These are phyloP conservation scores for Pueraria montana DNA, from an alignment of 306 rosid genomes.

Conservation along the genomic window DNA sequence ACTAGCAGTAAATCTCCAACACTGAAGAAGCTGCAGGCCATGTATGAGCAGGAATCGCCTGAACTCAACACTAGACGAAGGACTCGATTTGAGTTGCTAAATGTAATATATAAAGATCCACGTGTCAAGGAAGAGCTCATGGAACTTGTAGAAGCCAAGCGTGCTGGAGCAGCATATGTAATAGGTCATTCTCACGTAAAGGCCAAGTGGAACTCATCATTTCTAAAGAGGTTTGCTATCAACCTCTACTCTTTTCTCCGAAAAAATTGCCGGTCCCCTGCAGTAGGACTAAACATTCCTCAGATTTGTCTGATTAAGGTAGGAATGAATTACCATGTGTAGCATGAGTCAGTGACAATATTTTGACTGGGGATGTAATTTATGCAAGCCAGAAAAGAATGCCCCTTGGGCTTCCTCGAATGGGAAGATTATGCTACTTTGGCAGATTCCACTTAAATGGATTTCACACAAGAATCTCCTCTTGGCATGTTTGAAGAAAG, in stretches of 20 bases:
- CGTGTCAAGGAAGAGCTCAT: slow-evolving; percentile 80
- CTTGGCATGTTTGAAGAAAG: slow-evolving; percentile 40
- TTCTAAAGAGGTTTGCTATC: slow-evolving; percentile 70
- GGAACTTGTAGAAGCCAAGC: slow-evolving; percentile 87
- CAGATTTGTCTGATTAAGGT: slow-evolving; percentile 88
- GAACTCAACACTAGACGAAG: slow-evolving; percentile 61
- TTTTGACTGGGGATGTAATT: slow-evolving; percentile 37
- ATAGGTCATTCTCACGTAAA: slow-evolving; percentile 81
- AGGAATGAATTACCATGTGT: slow-evolving; percentile 85
- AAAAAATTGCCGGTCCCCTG: slow-evolving; percentile 86
- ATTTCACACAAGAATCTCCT: slow-evolving; percentile 33
- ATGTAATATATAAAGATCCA: slow-evolving; percentile 70
- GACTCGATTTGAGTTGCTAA: slow-evolving; percentile 62
- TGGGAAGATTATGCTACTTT: slow-evolving; percentile 36
- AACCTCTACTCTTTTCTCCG: slow-evolving; percentile 85
- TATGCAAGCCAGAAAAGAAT: slow-evolving; percentile 39
- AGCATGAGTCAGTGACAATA: slow-evolving; percentile 40
- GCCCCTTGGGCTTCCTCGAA: slow-evolving; percentile 30
- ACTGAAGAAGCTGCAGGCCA: slow-evolving; percentile 74
- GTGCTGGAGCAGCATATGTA: slow-evolving; percentile 84
- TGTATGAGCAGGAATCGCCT: slow-evolving; percentile 81
- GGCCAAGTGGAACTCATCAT: slow-evolving; percentile 79
- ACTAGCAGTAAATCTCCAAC: slow-evolving; percentile 70
- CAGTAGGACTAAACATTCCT: slow-evolving; percentile 86
- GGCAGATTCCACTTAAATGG: slow-evolving; percentile 32